Base-by-base conservation (phyloP, 2,329 filamentous ascomycete genomes). In the Trichoderma koningii region DNA sequence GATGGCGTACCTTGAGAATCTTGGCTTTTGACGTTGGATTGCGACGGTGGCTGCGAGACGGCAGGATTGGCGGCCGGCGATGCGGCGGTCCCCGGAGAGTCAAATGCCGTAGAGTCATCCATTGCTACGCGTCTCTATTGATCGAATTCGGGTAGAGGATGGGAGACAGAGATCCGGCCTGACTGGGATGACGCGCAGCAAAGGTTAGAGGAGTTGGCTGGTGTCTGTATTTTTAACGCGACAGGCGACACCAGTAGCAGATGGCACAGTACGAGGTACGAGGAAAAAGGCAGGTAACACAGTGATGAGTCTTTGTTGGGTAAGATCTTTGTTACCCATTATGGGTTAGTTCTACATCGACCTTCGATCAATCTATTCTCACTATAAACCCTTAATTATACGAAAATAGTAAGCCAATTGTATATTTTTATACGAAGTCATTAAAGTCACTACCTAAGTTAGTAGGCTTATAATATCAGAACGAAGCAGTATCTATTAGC, bases 21-120 rank as follows among this genome's bases (percentile, higher is more conserved):
- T 53, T 70, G 72, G 48, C 76, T 71, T 66, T 76, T 72, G 30
- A 74, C 68, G 34, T 85, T 82, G 23, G 76, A 75, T 67, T 82
- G 81, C 45, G 84, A 75, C 62, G 82, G 81, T 10, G 83, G 82
- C 69, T 87, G 85, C 66, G 85, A 80, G 53, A 85, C 77, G 52
- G 83, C 82, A 15, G 82, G 80, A 72, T 86, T 87, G 73, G 80
- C 82, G 67, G 80, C 79, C 45, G 85, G 85, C 53, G 85, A 86
- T 69, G 80, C 81, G 71, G 79, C 83, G 72, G 83, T 83, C 69
- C 78, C 80, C 55, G 85, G 82, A 68, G 85, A 87, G 75, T 81
- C 85, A 71, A 85, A 87, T 69, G 77, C 84, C 71, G 81, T 76
- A 67, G 82, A 80, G 69, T 85, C 85, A 67, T 88, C 86, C 86